Conservation (phyloP, 371 early-diverging fungal species). For the Amoeboaphelidium occidentale region DNA sequence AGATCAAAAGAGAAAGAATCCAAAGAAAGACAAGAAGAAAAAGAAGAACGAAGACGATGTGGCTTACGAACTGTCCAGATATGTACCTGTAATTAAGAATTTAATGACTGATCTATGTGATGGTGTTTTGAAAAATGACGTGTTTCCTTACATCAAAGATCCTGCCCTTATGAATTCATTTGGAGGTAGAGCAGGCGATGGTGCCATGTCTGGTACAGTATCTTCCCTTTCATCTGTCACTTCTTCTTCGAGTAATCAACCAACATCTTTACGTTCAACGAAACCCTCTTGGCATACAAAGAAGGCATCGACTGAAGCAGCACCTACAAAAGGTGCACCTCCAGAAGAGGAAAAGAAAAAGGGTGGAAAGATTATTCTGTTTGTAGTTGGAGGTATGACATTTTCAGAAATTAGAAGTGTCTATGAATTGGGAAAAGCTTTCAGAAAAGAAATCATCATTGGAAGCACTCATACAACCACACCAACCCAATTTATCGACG, state of each 20-base stretch:
- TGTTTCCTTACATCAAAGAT: slow-evolving; percentile 2
- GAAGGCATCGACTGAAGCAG: slow-evolving; percentile 1
- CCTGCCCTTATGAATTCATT: not conserved
- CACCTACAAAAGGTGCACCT: slow-evolving; percentile 6
- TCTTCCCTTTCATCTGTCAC: too few species aligned
- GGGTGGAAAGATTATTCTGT: slow-evolving; percentile 31
- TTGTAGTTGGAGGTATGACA: slow-evolving; percentile 76
- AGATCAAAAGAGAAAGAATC: slow-evolving; percentile 3
- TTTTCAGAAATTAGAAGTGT: slow-evolving; percentile 65
- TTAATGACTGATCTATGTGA: slow-evolving; percentile 14
- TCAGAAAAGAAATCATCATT: slow-evolving; percentile 50
- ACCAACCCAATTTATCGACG: not conserved
- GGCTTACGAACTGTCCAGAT: slow-evolving; percentile 38
- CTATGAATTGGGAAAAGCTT: slow-evolving; percentile 46
- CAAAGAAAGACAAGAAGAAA: slow-evolving; percentile 17
- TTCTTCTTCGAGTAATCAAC: slow-evolving; percentile 1
- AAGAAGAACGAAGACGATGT: slow-evolving; percentile 9
- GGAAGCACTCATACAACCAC: slow-evolving; percentile 16
- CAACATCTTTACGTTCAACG: slow-evolving; percentile 14
- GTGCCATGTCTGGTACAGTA: not conserved
- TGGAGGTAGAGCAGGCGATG: not conserved
- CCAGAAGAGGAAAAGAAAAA: slow-evolving; percentile 9
- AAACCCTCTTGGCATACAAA: slow-evolving; percentile 29
- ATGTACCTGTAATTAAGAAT: slow-evolving; percentile 34
- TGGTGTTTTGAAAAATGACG: not conserved